These are phyloP conservation scores for Eutrema heterophyllum DNA, from an alignment of 345 rosid species.

Conservation along the genomic window DNA sequence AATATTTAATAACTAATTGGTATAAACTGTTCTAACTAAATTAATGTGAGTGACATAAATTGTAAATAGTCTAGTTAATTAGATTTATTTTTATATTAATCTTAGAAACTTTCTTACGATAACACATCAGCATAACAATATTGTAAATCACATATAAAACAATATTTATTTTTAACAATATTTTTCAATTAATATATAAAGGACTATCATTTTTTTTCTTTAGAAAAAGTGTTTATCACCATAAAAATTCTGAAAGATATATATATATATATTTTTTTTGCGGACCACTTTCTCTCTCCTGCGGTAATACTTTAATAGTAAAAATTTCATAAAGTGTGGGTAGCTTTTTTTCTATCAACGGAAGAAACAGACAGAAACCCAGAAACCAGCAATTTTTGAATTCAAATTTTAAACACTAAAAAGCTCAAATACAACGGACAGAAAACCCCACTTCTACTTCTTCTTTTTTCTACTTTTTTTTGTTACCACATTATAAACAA, in stretches of 20 bases:
- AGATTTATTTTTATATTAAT: too few relatives aligned
- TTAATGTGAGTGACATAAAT: too few relatives aligned
- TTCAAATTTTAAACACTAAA: slow-evolving; percentile 32
- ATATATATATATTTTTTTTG: neutral
- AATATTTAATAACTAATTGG: too few relatives aligned
- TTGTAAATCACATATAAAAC: too few relatives aligned
- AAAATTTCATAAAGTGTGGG: neutral
- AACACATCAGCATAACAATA: too few relatives aligned
- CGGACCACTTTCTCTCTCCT: slow-evolving; percentile 1
- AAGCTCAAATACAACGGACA: slow-evolving; percentile 23
- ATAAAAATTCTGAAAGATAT: neutral
- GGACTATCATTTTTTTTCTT: too few relatives aligned
- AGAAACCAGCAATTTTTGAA: slow-evolving; percentile 18
- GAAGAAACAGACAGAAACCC: slow-evolving; percentile 3
- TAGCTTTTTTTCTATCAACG: neutral
- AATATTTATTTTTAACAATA: too few relatives aligned
- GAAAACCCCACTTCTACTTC: neutral
- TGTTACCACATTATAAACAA: neutral
- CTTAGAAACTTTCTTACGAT: too few relatives aligned
- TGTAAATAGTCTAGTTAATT: too few relatives aligned
- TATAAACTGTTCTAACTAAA: too few relatives aligned
- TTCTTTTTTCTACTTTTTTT: neutral
- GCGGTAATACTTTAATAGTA: neutral
- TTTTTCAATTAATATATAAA: too few relatives aligned
- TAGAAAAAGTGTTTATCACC: neutral